A percentile compares a stretch with the other conserved stretches of the same genome.
phyloP scores from a whole-genome alignment of 805 yeast species.

The Ogataea thermomethanolica region DNA sequence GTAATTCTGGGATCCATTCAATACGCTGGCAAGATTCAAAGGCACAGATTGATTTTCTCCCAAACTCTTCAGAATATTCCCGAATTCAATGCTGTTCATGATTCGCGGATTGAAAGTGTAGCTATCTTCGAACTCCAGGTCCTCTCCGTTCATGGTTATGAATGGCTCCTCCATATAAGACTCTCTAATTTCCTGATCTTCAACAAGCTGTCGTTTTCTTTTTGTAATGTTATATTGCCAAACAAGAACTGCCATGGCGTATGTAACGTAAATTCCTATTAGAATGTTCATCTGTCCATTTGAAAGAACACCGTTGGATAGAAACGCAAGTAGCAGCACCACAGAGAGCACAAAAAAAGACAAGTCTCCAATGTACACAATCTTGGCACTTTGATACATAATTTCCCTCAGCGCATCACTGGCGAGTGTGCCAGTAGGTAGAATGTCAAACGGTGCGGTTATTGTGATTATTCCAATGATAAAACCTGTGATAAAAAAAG shows the following conservation, averaged over 20 bases:
- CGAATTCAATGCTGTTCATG: conserved; percentile 28
- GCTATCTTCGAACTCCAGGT: conserved; percentile 29
- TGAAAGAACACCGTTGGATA: conserved; percentile 51
- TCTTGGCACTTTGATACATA: conserved; percentile 33
- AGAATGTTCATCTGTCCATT: conserved; percentile 53
- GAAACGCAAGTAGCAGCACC: conserved; percentile 42
- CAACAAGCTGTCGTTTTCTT: conserved; percentile 14
- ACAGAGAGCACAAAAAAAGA: conserved; percentile 54
- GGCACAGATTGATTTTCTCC: conserved; percentile 22
- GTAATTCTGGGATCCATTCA: conserved; percentile 21
- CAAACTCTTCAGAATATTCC: conserved; percentile 24
- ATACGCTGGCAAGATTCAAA: conserved; percentile 12
- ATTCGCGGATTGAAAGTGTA: conserved; percentile 30
- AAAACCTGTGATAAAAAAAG: conserved; percentile 74
- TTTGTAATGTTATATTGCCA: conserved; percentile 38
- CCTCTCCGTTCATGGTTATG: conserved; percentile 19
- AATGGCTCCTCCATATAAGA: conserved; percentile 27
- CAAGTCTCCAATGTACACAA: conserved; percentile 59
- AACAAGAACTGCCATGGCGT: conserved; percentile 49
- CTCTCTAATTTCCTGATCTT: conserved; percentile 27
- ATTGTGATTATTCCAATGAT: conserved; percentile 79
- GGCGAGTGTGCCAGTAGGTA: conserved; percentile 13
- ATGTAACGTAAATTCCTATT: conserved; percentile 52
- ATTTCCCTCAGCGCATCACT: conserved; percentile 8
- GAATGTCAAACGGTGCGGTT: conserved; percentile 58